phyloP scores from a whole-genome alignment of 148 eudicot genomes.

The Dianthus caryophyllus region DNA sequence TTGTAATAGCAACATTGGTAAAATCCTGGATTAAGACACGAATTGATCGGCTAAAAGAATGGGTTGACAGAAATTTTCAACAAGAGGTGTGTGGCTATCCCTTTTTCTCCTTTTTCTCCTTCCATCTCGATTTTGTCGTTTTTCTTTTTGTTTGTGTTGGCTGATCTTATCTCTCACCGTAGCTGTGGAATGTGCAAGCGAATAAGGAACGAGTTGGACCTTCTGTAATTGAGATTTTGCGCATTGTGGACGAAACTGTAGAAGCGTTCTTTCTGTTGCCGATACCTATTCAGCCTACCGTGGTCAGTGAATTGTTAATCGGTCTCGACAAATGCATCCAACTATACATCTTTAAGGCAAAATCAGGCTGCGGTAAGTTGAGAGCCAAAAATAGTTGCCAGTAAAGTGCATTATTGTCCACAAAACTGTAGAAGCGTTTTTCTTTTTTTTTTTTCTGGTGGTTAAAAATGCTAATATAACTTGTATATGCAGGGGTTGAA shows the following conservation, averaged over 20 bases:
- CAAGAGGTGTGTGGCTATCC: conserved; percentile 54
- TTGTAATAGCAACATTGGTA: conserved; percentile 62
- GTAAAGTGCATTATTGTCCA: neutral
- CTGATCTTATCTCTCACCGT: conserved; percentile 7
- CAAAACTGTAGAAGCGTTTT: too few relatives aligned
- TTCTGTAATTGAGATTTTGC: conserved; percentile 76
- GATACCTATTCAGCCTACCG: conserved; percentile 64
- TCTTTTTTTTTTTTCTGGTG: too few relatives aligned
- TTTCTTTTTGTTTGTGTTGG: neutral
- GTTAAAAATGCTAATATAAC: too few relatives aligned
- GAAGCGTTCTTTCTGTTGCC: conserved; percentile 95
- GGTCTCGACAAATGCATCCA: conserved; percentile 82
- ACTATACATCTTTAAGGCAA: conserved; percentile 60
- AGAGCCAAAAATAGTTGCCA: neutral
- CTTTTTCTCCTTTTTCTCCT: neutral
- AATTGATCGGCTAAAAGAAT: conserved; percentile 67
- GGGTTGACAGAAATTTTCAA: conserved; percentile 70
- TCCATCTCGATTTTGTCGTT: neutral
- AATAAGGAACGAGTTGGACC: conserved; percentile 81
- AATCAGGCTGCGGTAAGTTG: conserved; percentile 78
- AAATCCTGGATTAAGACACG: conserved; percentile 85
- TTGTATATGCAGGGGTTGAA: conserved; percentile 49
- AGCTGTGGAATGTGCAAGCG: conserved; percentile 82
- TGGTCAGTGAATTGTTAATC: conserved; percentile 60
- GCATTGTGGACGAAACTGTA: conserved; percentile 69